phyloP scores from a whole-genome alignment of 2,329 filamentous ascomycete species.

The Ceratocystis cubensis region DNA sequence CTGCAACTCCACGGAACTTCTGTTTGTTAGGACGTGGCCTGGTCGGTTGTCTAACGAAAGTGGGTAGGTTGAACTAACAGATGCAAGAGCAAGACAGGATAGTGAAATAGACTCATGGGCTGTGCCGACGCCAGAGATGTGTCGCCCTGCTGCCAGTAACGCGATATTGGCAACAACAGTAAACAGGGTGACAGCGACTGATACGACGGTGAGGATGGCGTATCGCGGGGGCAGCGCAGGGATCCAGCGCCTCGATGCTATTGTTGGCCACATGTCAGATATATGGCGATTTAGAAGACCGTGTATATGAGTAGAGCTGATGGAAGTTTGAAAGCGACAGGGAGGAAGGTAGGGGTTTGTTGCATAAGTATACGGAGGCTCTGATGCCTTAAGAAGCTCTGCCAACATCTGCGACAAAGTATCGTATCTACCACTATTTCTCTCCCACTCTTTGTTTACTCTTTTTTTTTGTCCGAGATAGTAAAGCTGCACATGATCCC shows the following conservation, averaged over 20 bases:
- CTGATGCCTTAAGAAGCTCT: too few relatives aligned
- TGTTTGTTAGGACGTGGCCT: neutral
- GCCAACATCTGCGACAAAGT: too few relatives aligned
- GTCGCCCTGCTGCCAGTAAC: neutral
- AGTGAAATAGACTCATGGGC: neutral
- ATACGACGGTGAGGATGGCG: neutral
- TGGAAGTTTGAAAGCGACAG: too few relatives aligned
- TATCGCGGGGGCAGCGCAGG: neutral
- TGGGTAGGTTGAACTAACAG: neutral
- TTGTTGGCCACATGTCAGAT: neutral
- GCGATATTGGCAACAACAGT: neutral
- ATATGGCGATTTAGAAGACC: neutral
- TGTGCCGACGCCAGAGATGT: neutral
- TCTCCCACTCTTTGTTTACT: too few relatives aligned
- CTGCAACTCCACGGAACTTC: constrained; percentile 5
- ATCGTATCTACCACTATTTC: too few relatives aligned
- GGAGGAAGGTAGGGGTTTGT: too few relatives aligned
- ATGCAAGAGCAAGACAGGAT: neutral
- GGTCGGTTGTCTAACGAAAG: neutral
- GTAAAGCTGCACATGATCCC: neutral
- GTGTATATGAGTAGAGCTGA: neutral
- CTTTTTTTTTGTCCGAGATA: neutral
- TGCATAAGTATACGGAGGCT: too few relatives aligned
- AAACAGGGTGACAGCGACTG: neutral
- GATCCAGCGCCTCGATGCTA: neutral